Percentiles rank a stretch among this genome's conserved stretches.
These are phyloP conservation scores for Penicillium occitanis DNA, from an alignment of 2,329 filamentous ascomycete genomes.

Conservation along the genomic window DNA sequence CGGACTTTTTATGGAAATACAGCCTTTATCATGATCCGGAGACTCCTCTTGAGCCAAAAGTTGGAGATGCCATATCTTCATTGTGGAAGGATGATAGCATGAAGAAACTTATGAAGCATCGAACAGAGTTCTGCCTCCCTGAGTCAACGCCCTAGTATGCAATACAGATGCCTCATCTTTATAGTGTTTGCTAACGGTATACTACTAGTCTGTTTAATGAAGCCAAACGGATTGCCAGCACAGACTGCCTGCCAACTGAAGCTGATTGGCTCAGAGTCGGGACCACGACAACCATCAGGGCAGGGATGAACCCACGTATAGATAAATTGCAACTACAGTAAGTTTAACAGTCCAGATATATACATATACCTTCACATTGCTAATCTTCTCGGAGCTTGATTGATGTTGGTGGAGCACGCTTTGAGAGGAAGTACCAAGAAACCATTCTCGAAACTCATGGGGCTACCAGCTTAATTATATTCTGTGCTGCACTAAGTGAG, in stretches of 20 bases:
- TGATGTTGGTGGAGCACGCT: neutral
- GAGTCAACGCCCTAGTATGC: conserved; percentile 9
- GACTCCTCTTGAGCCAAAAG: neutral
- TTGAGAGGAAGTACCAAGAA: neutral
- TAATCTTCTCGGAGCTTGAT: neutral
- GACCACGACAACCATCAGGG: neutral
- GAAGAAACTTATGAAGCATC: neutral
- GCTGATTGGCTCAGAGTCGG: neutral
- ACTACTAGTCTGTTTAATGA: conserved; percentile 1
- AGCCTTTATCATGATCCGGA: neutral
- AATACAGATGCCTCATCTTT: neutral
- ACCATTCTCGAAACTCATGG: too few species aligned
- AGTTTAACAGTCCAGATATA: neutral
- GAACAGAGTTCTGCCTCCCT: neutral
- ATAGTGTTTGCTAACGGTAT: neutral
- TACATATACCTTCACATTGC: neutral
- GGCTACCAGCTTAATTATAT: neutral
- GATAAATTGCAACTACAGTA: neutral
- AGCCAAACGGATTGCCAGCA: neutral
- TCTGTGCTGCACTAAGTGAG: conserved; percentile 6
- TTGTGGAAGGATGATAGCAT: conserved; percentile 10
- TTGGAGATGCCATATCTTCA: conserved; percentile 12
- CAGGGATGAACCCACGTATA: neutral
- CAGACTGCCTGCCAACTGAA: neutral
- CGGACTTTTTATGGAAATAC: neutral